These are phyloP conservation scores for Verticillium klebahnii DNA, from an alignment of 2,329 filamentous ascomycete species.

Conservation along the genomic window DNA sequence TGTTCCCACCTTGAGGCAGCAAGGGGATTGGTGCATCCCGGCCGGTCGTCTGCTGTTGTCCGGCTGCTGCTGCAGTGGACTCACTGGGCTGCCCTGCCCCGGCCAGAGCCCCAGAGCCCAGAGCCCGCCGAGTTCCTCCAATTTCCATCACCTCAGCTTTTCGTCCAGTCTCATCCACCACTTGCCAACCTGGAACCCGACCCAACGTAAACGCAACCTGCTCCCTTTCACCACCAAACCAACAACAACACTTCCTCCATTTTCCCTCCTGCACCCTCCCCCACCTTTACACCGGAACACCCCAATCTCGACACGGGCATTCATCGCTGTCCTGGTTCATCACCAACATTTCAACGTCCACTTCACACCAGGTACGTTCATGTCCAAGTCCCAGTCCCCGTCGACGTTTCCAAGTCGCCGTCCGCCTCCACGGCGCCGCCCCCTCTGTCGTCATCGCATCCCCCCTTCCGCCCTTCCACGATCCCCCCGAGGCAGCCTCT, in stretches of 20 bases:
- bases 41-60: neutral
- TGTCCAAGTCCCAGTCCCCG: slow-evolving; percentile 5
- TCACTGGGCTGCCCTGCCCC: neutral
- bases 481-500: neutral
- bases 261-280: slow-evolving; percentile 5
- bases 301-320: slow-evolving; percentile 1
- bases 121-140: slow-evolving; percentile 1
- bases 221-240: slow-evolving; percentile 5
- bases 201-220: slow-evolving; percentile 5
- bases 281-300: neutral
- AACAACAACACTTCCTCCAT: slow-evolving; percentile 5
- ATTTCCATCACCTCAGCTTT: slow-evolving; percentile 7
- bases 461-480: slow-evolving; percentile 9
- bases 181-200: slow-evolving; percentile 3
- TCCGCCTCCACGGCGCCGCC: slow-evolving; percentile 17
- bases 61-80: neutral
- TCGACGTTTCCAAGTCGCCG: slow-evolving; percentile 1
- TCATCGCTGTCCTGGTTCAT: neutral
- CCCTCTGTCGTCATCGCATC: slow-evolving; percentile 36
- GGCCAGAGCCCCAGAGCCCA: slow-evolving; percentile 1
- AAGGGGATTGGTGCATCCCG: neutral
- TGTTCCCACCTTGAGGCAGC: neutral
- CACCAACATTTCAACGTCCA: neutral
- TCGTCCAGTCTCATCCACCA: slow-evolving; percentile 1
- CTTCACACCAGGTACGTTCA: slow-evolving; percentile 12